Percentiles rank a stretch among this genome's conserved stretches.
Conservation (phyloP, 768 basidiomycete species). For the Pseudohyphozyma bogoriensis region DNA sequence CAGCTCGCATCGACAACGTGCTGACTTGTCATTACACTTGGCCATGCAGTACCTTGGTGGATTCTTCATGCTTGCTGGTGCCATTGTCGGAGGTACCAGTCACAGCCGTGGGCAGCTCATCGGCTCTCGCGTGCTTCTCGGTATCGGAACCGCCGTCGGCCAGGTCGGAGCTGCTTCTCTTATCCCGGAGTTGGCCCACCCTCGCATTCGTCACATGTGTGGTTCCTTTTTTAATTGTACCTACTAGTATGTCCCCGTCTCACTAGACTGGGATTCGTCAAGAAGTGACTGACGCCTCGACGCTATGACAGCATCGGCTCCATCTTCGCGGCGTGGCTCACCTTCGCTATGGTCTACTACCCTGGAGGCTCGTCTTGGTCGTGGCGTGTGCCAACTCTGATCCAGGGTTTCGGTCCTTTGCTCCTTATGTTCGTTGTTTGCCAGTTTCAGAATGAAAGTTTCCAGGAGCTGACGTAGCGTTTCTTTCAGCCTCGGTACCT, state of each 20-base stretch:
- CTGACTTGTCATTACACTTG: not conserved
- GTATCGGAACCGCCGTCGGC: constrained; percentile 9
- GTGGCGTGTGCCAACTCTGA: constrained; percentile 69
- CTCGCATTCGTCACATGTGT: constrained; percentile 26
- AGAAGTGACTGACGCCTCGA: too few relatives aligned
- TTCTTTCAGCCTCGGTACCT: not conserved
- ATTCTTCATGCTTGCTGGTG: constrained; percentile 3
- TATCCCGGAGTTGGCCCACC: constrained; percentile 41
- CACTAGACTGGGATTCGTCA: not conserved
- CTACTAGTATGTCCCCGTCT: not conserved
- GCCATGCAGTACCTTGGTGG: constrained; percentile 6
- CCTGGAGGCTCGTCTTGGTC: constrained; percentile 30
- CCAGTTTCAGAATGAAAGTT: too few relatives aligned
- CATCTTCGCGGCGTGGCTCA: not conserved
- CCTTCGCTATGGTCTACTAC: constrained; percentile 1
- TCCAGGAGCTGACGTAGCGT: too few relatives aligned
- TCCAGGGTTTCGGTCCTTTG: constrained; percentile 61
- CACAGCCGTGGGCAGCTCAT: constrained; percentile 9
- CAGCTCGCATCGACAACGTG: too few relatives aligned
- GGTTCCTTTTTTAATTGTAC: constrained; percentile 1
- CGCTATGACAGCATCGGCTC: constrained; percentile 3
- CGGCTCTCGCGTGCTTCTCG: constrained; percentile 18
- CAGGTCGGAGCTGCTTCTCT: constrained; percentile 24
- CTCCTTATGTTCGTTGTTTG: constrained; percentile 57
- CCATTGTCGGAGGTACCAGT: not conserved